A percentile compares a stretch with the other conserved stretches of the same genome.
phyloP scores from a whole-genome alignment of 1,139 yeast species.

The Taphrina sp. region DNA sequence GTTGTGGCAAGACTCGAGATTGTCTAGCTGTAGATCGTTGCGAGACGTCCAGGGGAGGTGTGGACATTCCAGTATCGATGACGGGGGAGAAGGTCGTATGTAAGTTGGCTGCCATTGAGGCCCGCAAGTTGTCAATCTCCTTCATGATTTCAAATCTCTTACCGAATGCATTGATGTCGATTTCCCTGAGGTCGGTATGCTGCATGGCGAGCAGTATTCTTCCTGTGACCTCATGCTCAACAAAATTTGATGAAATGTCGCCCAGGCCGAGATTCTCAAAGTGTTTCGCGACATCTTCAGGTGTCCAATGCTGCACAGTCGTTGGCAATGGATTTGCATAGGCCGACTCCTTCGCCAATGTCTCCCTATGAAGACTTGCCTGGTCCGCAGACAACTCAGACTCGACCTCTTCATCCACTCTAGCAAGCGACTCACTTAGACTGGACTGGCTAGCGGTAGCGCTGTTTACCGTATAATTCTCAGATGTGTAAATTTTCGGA shows the following conservation, averaged over 20 bases:
- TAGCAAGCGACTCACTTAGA: conserved; percentile 35
- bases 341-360: conserved; percentile 2
- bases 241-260: conserved; percentile 70
- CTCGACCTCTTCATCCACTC: conserved; percentile 37
- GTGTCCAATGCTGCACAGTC: conserved; percentile 60
- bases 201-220: conserved; percentile 80
- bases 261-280: conserved; percentile 75
- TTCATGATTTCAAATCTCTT: conserved; percentile 88
- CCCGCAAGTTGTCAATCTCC: conserved; percentile 71
- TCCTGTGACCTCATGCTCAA: conserved; percentile 86
- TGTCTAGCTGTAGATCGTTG: conserved; percentile 13
- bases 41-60: conserved; percentile 15
- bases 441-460: conserved; percentile 16
- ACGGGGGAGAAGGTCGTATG: neutral
- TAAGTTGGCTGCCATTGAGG: too few species aligned
- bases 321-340: conserved; percentile 51
- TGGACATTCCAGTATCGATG: conserved; percentile 1
- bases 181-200: conserved; percentile 78
- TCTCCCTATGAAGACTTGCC: too few species aligned
- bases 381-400: conserved; percentile 16
- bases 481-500: conserved; percentile 67
- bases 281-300: conserved; percentile 77
- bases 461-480: conserved; percentile 11
- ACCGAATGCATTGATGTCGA: conserved; percentile 90
- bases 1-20: conserved; percentile 11